Conservation (phyloP, 208 protist genomes). For the Crithidia sp. region DNA sequence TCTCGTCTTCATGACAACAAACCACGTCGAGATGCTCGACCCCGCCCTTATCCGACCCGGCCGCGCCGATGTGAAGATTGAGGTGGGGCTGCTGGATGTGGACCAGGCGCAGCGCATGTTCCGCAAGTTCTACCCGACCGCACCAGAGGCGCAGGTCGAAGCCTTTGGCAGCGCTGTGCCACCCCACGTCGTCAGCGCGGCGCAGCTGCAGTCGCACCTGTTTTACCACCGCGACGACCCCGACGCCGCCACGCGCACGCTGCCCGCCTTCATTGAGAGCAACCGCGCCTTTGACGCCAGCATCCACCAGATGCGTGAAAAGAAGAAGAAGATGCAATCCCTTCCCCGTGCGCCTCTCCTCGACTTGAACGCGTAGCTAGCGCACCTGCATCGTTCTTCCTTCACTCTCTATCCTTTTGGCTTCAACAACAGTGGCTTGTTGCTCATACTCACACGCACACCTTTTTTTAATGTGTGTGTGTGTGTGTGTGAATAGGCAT, state of each 20-base stretch:
- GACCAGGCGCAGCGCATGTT: slow-evolving; percentile 87
- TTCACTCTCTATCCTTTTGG: slow-evolving; percentile 7
- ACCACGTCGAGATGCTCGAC: slow-evolving; percentile 95
- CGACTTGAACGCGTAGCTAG: slow-evolving; percentile 4
- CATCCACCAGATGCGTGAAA: slow-evolving; percentile 49
- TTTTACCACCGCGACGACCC: slow-evolving; percentile 90
- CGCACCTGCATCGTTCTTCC: too few species aligned
- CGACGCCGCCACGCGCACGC: slow-evolving; percentile 41
- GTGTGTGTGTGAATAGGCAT: too few species aligned
- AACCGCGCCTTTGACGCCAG: slow-evolving; percentile 56
- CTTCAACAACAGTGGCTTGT: background rate
- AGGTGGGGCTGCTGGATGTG: slow-evolving; percentile 74
- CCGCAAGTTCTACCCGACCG: slow-evolving; percentile 82
- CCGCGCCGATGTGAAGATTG: slow-evolving; percentile 92
- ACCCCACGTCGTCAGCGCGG: slow-evolving; percentile 69
- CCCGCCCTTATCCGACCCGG: slow-evolving; percentile 95
- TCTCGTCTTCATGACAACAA: slow-evolving; percentile 98
- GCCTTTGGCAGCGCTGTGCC: slow-evolving; percentile 52
- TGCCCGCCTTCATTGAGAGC: slow-evolving; percentile 52
- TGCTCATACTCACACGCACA: too few species aligned
- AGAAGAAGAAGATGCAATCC: slow-evolving; percentile 41
- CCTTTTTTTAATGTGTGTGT: too few species aligned
- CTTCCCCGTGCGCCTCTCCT: slow-evolving; percentile 39
- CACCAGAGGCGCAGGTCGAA: slow-evolving; percentile 32
- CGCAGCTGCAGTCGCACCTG: slow-evolving; percentile 94